Base-by-base conservation (phyloP, 768 basidiomycete genomes). In the Asterophora lycoperdoides region DNA sequence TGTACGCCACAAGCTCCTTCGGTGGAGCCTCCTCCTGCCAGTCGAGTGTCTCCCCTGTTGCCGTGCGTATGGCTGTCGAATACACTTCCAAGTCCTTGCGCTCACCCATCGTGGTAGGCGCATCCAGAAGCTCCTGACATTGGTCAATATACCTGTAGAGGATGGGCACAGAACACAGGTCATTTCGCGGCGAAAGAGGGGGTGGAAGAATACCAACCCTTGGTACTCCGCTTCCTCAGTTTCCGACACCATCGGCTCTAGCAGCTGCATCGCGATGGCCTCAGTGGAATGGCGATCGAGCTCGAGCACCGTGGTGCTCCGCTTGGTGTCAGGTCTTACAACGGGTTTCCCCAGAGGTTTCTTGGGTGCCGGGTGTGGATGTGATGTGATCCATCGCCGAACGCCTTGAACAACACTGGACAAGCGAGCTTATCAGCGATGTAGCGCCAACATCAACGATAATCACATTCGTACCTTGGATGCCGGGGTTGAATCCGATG, bases 381-480 rank as follows among this genome's bases (percentile, higher is more conserved):
- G 74, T 1, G 84, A 73, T 8, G 81, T 74, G 45, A 91, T 89
- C 87, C 86, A 90, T 14, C 81, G 77, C 23, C 85, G 76, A 8
- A 91, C 84, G 20, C 88, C 89, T 52, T 85, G 84, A 51, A 91
- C 86, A 45, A 89, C 72, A 47, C 87, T 90, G 14, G 26, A 11
- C 2, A 11, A 4, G 20, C 3, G 7, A 32, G 26, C 13, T 1
- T 15, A 52, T 43, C 19, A 9, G 39, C 13, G 8, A 13, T 10
- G 4, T 9, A 32, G 30, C 13, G 2, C 30, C 2, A 32, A 32
- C 9, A 10, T 32, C 30, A 9, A 10, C 2, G 46, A 11, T 15
- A 8, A 33, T 63, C 34, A 56, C 29, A 37, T 45, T 41, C 52
- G 29, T 53, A 68, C 64, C 70, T 63, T 17, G 75, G 66, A 26